phyloP scores from a whole-genome alignment of 163 green algal genomes.

The Chloromonas sp. region DNA sequence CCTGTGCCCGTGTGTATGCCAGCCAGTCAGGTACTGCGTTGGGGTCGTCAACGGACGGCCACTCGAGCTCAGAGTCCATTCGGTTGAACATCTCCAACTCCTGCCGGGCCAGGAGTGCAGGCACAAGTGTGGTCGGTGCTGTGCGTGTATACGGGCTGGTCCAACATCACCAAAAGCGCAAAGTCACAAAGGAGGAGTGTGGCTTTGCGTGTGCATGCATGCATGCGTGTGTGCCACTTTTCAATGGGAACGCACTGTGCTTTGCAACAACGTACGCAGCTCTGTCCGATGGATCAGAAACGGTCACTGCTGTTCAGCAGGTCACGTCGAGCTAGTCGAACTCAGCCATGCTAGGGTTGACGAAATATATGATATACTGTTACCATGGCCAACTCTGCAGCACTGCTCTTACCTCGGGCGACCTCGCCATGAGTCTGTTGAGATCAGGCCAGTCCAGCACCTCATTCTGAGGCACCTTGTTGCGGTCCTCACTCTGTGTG shows the following conservation, averaged over 20 bases:
- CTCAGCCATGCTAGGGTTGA: no score
- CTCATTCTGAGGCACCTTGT: slow-evolving; percentile 52
- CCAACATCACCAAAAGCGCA: neutral
- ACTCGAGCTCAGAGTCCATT: slow-evolving; percentile 6
- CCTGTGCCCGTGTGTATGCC: neutral
- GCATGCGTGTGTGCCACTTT: no score
- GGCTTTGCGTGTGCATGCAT: no score
- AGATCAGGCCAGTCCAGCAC: slow-evolving; percentile 58
- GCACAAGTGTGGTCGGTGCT: neutral
- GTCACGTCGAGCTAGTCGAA: no score
- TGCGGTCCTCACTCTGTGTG: slow-evolving; percentile 58
- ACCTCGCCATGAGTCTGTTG: slow-evolving; percentile 53
- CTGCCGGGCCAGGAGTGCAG: neutral
- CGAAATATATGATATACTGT: no score
- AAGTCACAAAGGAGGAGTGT: neutral
- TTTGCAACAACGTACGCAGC: neutral
- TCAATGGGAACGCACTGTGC: no score
- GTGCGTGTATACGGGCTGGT: neutral
- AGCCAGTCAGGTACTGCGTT: slow-evolving; percentile 6
- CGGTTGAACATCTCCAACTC: slow-evolving; percentile 6
- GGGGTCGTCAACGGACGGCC: neutral
- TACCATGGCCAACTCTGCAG: no score
- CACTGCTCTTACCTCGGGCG: no score
- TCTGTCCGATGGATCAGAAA: neutral
- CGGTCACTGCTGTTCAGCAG: no score